Conservation (phyloP, 495 filamentous ascomycete genomes). For the Tuber borchii region DNA sequence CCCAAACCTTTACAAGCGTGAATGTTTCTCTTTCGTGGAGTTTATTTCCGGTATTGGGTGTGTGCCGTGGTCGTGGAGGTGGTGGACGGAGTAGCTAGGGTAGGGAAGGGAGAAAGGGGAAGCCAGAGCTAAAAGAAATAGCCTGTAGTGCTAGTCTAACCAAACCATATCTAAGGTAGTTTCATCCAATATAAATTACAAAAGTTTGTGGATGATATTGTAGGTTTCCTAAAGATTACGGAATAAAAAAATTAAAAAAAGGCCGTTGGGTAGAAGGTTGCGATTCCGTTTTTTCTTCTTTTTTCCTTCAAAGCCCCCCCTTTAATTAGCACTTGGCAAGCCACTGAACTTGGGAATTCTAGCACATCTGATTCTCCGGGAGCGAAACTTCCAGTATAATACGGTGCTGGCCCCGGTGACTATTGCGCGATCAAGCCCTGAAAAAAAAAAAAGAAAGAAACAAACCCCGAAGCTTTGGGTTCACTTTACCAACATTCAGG, state of each 20-base stretch:
- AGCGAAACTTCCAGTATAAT: neutral
- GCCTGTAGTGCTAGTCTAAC: neutral
- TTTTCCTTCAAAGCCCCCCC: neutral
- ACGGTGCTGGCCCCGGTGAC: neutral
- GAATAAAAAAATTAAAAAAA: too few relatives aligned
- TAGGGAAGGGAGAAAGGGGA: neutral
- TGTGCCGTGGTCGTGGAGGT: neutral
- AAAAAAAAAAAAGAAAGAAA: neutral
- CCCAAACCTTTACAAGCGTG: neutral
- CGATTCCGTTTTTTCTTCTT: neutral
- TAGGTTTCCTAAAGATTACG: neutral
- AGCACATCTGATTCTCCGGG: neutral
- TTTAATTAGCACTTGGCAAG: slow-evolving; percentile 5
- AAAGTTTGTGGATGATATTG: neutral
- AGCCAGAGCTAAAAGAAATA: neutral
- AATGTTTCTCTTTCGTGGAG: neutral
- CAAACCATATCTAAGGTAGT: neutral
- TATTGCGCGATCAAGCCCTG: neutral
- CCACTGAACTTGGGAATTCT: neutral
- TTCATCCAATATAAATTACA: neutral
- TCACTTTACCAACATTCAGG: neutral
- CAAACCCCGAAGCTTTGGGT: neutral
- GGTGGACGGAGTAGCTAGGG: neutral
- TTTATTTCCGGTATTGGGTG: neutral
- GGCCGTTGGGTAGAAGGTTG: too few relatives aligned